Evolutionary conservation across 768 basidiomycete genomes (phyloP).

Genomic region (Artomyces pyxidatus): DNA sequence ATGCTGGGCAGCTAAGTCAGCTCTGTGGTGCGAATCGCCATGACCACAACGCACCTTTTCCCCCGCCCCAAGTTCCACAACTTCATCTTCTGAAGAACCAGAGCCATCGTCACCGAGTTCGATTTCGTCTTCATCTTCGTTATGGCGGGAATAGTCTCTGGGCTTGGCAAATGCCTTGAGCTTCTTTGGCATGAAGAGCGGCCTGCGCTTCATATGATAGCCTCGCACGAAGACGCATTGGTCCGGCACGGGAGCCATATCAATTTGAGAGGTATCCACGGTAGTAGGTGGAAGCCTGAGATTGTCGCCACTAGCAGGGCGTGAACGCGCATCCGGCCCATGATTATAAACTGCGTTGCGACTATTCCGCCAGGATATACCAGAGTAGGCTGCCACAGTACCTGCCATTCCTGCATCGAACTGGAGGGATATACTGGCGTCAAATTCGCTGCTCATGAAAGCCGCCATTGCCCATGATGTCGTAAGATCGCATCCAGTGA

Average conservation of each 20-base stretch:
- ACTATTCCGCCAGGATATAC: constrained; percentile 2
- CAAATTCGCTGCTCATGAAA: constrained; percentile 2
- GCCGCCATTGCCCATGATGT: constrained; percentile 14
- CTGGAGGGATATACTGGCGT: constrained; percentile 2
- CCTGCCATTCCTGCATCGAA: neutral
- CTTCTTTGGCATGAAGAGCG: constrained; percentile 1
- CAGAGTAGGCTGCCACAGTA: constrained; percentile 2
- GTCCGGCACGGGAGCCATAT: neutral
- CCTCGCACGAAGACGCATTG: constrained; percentile 14
- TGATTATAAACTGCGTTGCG: neutral
- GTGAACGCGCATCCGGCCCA: neutral
- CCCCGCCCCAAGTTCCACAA: no score
- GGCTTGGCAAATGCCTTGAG: constrained; percentile 2
- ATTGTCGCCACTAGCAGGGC: neutral
- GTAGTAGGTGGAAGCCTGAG: neutral
- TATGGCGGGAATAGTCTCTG: constrained; percentile 4
- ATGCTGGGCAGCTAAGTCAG: no score
- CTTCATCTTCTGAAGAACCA: no score
- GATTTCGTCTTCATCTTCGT: no score
- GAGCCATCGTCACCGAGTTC: constrained; percentile 3
- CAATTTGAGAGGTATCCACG: neutral
- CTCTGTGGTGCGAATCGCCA: no score
- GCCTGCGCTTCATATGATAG: constrained; percentile 10
- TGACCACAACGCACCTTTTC: no score
- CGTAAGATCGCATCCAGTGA: constrained; percentile 15